Evolutionary conservation across 192 early-diverging fungal species (phyloP).

Genomic region (Spinellus fusiger): DNA sequence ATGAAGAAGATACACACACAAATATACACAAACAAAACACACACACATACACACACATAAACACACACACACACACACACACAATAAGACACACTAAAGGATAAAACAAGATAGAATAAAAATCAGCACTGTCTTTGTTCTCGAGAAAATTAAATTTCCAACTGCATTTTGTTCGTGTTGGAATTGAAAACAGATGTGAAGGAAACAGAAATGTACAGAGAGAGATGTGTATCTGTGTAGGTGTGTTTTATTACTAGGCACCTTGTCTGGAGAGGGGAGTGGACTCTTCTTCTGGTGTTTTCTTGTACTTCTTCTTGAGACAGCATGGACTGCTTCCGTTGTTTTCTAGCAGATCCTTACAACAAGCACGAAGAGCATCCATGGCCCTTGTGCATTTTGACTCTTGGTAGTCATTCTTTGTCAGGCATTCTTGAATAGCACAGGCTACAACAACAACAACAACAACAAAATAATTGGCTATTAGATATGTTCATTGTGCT

Average conservation of each 20-base stretch:
- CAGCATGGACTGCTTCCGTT: slow-evolving; percentile 37
- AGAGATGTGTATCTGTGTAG: too few species aligned
- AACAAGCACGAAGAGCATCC: slow-evolving; percentile 37
- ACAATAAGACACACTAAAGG: too few species aligned
- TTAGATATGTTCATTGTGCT: too few species aligned
- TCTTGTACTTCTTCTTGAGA: slow-evolving; percentile 37
- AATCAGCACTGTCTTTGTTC: not conserved
- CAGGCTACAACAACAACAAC: slow-evolving; percentile 29
- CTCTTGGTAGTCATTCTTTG: slow-evolving; percentile 47
- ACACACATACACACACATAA: too few species aligned
- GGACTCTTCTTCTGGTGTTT: not conserved
- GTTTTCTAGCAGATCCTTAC: slow-evolving; percentile 34
- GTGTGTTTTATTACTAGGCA: too few species aligned
- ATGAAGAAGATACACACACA: too few species aligned
- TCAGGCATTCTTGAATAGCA: slow-evolving; percentile 49
- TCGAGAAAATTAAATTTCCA: not conserved
- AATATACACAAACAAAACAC: too few species aligned
- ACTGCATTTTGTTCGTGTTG: not conserved
- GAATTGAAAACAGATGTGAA: not conserved
- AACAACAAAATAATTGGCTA: slow-evolving; percentile 12
- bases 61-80: too few species aligned
- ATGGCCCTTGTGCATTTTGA: slow-evolving; percentile 34
- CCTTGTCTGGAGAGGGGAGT: not conserved
- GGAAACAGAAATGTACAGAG: not conserved
- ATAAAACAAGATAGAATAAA: not conserved